phyloP scores from a whole-genome alignment of 2,329 filamentous ascomycete species.

The Penicillium psychrosexuale region DNA sequence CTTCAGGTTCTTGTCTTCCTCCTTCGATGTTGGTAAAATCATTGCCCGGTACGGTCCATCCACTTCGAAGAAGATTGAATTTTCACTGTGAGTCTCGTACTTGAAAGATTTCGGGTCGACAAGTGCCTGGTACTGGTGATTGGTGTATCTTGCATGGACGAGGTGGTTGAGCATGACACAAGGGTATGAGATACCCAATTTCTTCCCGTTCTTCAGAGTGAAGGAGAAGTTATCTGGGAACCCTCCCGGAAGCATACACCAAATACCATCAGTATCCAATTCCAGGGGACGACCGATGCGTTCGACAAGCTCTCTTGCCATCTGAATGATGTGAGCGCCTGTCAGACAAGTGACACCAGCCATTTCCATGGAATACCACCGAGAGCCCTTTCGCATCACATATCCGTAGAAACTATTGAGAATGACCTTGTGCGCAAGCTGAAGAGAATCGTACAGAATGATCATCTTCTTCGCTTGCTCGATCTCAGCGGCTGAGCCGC shows the following conservation, averaged over 20 bases:
- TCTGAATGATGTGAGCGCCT: constrained; percentile 92
- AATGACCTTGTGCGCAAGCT: constrained; percentile 98
- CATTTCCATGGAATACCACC: constrained; percentile 99
- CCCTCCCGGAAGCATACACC: constrained; percentile 95
- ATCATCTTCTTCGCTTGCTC: constrained; percentile 99
- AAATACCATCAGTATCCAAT: constrained; percentile 97
- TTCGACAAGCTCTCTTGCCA: constrained; percentile 90
- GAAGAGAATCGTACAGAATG: constrained; percentile 88
- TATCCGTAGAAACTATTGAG: constrained; percentile 99
- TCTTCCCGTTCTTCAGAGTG: constrained; percentile 93
- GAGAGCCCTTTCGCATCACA: constrained; percentile 97
- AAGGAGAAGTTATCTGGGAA: constrained; percentile 97
- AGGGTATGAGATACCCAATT: constrained; percentile 91
- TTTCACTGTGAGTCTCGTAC: constrained; percentile 97
- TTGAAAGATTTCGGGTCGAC: constrained; percentile 74
- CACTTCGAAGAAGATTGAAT: constrained; percentile 99
- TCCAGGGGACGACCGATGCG: constrained; percentile 89
- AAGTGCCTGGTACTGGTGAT: constrained; percentile 93
- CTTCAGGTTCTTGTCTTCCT: constrained; percentile 99
- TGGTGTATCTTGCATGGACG: constrained; percentile 91
- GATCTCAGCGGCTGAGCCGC: constrained; percentile 71
- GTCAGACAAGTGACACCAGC: constrained; percentile 97
- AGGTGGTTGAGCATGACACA: constrained; percentile 99
- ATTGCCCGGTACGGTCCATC: constrained; percentile 97
- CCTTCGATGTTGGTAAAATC: constrained; percentile 95